Evolutionary conservation across 1,284 basidiomycete species (phyloP).

Genomic region (Cutaneotrichosporon cyanovorans): DNA sequence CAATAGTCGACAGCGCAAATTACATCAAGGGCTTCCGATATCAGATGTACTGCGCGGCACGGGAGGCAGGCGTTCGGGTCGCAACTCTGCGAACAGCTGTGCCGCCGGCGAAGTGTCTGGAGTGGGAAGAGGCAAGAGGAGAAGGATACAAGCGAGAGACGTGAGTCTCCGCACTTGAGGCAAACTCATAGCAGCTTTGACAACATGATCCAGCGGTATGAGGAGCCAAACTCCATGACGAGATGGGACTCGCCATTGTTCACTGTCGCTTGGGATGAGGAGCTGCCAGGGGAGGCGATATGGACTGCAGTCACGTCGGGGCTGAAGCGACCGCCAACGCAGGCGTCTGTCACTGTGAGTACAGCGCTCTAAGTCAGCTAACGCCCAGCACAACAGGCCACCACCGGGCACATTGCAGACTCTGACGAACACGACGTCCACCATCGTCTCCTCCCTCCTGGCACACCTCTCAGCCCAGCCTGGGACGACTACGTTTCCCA

Average conservation of each 20-base stretch:
- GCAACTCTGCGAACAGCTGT: constrained; percentile 81
- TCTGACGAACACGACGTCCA: constrained; percentile 62
- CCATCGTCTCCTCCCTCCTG: constrained; percentile 62
- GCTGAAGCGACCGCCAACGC: constrained; percentile 74
- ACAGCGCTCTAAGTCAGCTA: constrained; percentile 10
- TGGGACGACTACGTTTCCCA: constrained; percentile 51
- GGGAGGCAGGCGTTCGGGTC: constrained; percentile 75
- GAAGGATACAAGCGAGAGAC: constrained; percentile 61
- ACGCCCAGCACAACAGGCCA: constrained; percentile 59
- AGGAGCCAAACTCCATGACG: constrained; percentile 94
- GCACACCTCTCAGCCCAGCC: constrained; percentile 51
- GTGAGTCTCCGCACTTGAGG: constrained; percentile 49
- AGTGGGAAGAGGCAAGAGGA: constrained; percentile 59
- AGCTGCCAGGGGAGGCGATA: constrained; percentile 63
- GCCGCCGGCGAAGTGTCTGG: constrained; percentile 64
- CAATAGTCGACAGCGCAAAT: constrained; percentile 85
- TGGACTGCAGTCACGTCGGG: constrained; percentile 76
- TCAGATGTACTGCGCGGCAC: constrained; percentile 91
- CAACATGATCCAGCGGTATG: constrained; percentile 79
- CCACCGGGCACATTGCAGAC: constrained; percentile 72
- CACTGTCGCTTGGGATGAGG: constrained; percentile 63
- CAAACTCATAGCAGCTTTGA: constrained; percentile 57
- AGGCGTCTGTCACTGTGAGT: constrained; percentile 69
- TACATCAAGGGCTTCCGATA: constrained; percentile 97
- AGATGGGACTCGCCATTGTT: constrained; percentile 95